These are phyloP conservation scores for Rhodamnia argentea DNA, from an alignment of 345 rosid genomes.

Conservation along the genomic window DNA sequence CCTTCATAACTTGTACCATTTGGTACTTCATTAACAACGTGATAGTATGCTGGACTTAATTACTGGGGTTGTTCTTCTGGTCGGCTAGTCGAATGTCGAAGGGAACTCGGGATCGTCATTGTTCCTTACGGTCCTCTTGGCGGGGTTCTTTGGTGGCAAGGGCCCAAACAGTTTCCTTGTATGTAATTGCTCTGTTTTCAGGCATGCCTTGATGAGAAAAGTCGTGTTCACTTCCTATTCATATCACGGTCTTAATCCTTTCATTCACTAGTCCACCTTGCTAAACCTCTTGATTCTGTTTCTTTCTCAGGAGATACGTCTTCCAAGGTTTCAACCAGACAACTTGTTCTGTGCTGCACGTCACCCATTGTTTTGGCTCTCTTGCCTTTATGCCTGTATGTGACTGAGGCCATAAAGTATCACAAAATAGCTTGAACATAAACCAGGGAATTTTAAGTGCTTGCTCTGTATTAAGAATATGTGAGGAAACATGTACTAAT, in stretches of 20 bases:
- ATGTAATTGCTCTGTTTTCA: neutral
- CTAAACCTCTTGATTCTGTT: neutral
- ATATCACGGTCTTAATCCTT: neutral
- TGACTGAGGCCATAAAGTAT: neutral
- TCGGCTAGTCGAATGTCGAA: neutral
- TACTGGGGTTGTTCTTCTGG: neutral
- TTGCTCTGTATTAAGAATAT: neutral
- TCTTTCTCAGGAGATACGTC: neutral
- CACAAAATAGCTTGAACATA: neutral
- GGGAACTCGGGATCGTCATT: constrained; percentile 9
- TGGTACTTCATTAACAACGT: neutral
- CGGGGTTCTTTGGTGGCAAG: neutral
- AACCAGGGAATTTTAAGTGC: neutral
- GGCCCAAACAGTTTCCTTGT: neutral
- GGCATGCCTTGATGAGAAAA: neutral
- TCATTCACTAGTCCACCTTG: neutral
- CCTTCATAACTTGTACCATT: neutral
- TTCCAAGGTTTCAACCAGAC: neutral
- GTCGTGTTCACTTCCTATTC: neutral
- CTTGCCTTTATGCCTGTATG: neutral
- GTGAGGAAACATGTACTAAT: neutral
- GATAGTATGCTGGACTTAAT: neutral
- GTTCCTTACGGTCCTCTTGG: constrained; percentile 15
- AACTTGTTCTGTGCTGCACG: neutral
- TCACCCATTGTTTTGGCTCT: neutral